Conservation (phyloP, 176 grass and related monocot genomes). For the Bonia amplexicaulis region DNA sequence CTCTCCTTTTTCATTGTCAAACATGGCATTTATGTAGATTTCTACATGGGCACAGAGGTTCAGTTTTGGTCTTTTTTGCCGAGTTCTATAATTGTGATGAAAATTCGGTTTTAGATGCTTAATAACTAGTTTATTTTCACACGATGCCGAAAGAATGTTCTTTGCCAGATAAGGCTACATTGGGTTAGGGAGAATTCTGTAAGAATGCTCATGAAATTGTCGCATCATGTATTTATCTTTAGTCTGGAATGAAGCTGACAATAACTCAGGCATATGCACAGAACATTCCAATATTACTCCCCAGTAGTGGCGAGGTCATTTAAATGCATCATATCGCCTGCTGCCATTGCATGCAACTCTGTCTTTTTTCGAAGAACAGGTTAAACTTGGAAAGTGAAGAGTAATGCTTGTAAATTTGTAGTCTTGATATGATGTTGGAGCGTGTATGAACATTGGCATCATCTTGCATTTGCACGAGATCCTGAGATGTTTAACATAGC, state of each 20-base stretch:
- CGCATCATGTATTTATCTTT: background rate
- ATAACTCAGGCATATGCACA: background rate
- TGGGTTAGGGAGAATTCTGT: background rate
- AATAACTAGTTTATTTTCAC: background rate
- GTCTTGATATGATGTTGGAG: background rate
- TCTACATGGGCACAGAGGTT: background rate
- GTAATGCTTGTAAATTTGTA: background rate
- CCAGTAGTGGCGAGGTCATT: background rate
- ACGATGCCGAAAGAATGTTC: background rate
- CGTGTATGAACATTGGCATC: background rate
- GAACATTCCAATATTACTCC: background rate
- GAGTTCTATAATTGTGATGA: background rate
- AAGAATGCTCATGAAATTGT: background rate
- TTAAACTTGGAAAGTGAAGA: background rate
- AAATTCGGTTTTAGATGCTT: background rate
- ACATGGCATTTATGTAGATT: background rate
- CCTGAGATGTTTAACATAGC: background rate
- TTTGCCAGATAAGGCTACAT: background rate
- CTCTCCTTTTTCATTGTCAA: background rate
- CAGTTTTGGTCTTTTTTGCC: background rate
- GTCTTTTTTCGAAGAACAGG: background rate
- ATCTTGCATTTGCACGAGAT: background rate
- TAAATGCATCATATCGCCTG: background rate
- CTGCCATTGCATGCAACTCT: background rate
- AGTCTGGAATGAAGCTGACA: background rate